Evolutionary conservation across 768 basidiomycete species (phyloP).

Genomic region (Suillus cothurnatus): DNA sequence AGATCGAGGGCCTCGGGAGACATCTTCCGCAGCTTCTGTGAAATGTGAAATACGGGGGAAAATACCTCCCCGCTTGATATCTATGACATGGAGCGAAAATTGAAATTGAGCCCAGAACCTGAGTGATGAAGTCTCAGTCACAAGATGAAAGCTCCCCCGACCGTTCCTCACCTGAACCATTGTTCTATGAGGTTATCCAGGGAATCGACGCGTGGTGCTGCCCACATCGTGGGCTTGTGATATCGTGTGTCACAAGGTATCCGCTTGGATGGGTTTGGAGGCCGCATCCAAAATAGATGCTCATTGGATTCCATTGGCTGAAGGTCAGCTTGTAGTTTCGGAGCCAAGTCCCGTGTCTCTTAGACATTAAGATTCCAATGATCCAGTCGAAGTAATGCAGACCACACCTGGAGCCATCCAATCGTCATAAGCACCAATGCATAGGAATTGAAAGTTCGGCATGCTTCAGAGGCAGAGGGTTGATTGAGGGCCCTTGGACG

Average conservation of each 20-base stretch:
- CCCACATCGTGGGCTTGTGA: conserved; percentile 16
- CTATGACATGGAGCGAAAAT: conserved; percentile 33
- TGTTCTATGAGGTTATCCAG: conserved; percentile 30
- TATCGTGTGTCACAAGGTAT: conserved; percentile 36
- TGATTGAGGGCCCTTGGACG: conserved; percentile 52
- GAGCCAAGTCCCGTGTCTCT: conserved; percentile 47
- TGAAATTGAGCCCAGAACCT: conserved; percentile 51
- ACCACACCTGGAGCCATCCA: conserved; percentile 55
- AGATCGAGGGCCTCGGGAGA: background rate
- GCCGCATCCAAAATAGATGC: conserved; percentile 35
- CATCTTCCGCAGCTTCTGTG: background rate
- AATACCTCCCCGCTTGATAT: conserved; percentile 45
- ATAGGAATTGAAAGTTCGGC: conserved; percentile 61
- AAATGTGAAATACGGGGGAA: conserved; percentile 21
- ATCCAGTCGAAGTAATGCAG: background rate
- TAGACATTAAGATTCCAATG: background rate
- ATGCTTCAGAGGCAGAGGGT: conserved; percentile 31
- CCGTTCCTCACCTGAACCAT: conserved; percentile 45
- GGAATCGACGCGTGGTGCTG: conserved; percentile 14
- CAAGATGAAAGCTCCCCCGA: conserved; percentile 8
- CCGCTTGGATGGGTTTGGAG: conserved; percentile 13
- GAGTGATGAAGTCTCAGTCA: conserved; percentile 4
- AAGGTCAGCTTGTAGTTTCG: conserved; percentile 52
- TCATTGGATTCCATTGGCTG: conserved; percentile 14
- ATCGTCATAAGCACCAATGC: conserved; percentile 63